Percentiles rank a stretch among this genome's conserved stretches.
Evolutionary conservation across 805 yeast genomes (phyloP).

Genomic region (Cyberlindnera americana): DNA sequence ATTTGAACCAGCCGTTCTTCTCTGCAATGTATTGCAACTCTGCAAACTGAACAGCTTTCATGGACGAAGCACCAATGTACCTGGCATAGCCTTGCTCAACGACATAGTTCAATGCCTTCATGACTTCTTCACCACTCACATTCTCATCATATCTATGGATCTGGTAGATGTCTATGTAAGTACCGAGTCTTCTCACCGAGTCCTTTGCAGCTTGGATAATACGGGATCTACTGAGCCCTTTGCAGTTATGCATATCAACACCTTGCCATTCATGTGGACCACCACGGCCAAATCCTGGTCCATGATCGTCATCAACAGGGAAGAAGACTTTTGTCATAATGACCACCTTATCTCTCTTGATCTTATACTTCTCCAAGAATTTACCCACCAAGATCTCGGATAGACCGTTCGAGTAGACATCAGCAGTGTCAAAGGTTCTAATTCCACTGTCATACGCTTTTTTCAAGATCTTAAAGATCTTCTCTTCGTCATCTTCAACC

Average conservation of each 20-base stretch:
- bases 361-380: constrained; percentile 46
- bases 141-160: constrained; percentile 48
- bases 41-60: constrained; percentile 53
- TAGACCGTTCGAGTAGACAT: constrained; percentile 42
- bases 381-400: constrained; percentile 49
- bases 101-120: constrained; percentile 51
- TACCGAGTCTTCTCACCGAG: constrained; percentile 40
- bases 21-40: constrained; percentile 54
- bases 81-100: constrained; percentile 44
- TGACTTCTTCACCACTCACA: constrained; percentile 47
- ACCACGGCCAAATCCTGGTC: not conserved
- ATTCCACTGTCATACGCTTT: constrained; percentile 42
- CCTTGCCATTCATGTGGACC: too few species aligned
- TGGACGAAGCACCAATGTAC: constrained; percentile 61
- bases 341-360: constrained; percentile 50
- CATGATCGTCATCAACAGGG: constrained; percentile 12
- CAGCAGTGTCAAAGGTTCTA: constrained; percentile 50
- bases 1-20: constrained; percentile 51
- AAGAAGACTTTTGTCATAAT: constrained; percentile 42
- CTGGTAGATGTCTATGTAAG: constrained; percentile 47
- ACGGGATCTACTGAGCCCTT: constrained; percentile 44
- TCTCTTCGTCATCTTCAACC: constrained; percentile 44
- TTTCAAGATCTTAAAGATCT: constrained; percentile 41
- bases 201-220: constrained; percentile 41
- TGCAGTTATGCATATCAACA: constrained; percentile 22